Conservation (phyloP, 805 yeast species). For the Candida montana region DNA sequence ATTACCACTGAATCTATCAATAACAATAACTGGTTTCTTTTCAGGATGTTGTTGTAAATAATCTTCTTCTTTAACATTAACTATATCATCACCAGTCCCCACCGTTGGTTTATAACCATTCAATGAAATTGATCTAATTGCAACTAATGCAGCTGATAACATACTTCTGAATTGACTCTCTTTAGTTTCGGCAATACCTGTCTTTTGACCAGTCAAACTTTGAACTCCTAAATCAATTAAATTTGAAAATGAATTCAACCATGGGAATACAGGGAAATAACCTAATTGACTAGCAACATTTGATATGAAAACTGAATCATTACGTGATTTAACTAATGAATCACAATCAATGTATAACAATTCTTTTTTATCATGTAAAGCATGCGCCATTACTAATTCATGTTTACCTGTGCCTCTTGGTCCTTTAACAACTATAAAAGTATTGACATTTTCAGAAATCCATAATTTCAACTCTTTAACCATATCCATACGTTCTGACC, state of each 20-base stretch:
- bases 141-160: constrained; percentile 63
- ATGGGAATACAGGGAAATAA: constrained; percentile 89
- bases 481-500: constrained; percentile 69
- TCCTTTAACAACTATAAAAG: constrained; percentile 85
- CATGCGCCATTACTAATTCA: constrained; percentile 66
- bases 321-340: constrained; percentile 61
- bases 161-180: constrained; percentile 80
- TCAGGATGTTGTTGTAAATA: constrained; percentile 82
- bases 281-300: constrained; percentile 75
- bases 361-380: constrained; percentile 54
- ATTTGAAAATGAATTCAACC: constrained; percentile 77
- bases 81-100: constrained; percentile 27
- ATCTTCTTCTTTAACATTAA: constrained; percentile 63
- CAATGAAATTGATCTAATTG: constrained; percentile 62
- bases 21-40: constrained; percentile 77
- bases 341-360: constrained; percentile 78
- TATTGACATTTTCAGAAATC: constrained; percentile 84
- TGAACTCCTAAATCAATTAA: constrained; percentile 82
- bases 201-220: constrained; percentile 89
- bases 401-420: constrained; percentile 95
- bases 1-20: constrained; percentile 60
- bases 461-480: constrained; percentile 68
- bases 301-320: constrained; percentile 63
- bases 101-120: constrained; percentile 35
- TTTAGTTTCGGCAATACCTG: constrained; percentile 79